Evolutionary conservation across 805 yeast species (phyloP).

Genomic region (Candida vartiovaarae): DNA sequence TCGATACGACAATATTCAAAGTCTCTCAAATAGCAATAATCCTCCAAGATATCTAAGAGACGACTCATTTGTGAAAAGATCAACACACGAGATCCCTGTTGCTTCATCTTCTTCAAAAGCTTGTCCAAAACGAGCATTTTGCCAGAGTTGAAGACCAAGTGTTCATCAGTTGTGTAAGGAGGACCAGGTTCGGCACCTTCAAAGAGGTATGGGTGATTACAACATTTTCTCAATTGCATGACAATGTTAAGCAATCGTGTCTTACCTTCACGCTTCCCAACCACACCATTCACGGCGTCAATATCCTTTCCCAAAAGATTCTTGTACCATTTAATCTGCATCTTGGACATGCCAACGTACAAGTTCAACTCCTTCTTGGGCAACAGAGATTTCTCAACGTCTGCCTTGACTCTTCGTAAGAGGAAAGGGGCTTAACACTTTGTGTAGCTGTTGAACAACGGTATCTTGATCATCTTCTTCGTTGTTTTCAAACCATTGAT

Average conservation of each 20-base stretch:
- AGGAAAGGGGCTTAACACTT: slow-evolving; percentile 81
- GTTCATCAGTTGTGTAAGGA: slow-evolving; percentile 94
- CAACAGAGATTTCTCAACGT: slow-evolving; percentile 82
- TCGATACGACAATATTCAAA: slow-evolving; percentile 88
- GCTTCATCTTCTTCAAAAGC: slow-evolving; percentile 60
- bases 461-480: slow-evolving; percentile 62
- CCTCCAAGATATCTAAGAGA: slow-evolving; percentile 82
- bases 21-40: slow-evolving; percentile 79
- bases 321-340: slow-evolving; percentile 92
- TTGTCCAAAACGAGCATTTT: slow-evolving; percentile 87
- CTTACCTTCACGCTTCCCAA: slow-evolving; percentile 90
- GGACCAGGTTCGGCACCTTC: slow-evolving; percentile 99
- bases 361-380: slow-evolving; percentile 89
- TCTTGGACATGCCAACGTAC: slow-evolving; percentile 90
- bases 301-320: slow-evolving; percentile 85
- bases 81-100: slow-evolving; percentile 80
- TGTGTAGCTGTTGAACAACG: slow-evolving; percentile 83
- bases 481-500: slow-evolving; percentile 78
- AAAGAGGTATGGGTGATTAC: slow-evolving; percentile 93
- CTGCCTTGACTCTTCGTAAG: slow-evolving; percentile 83
- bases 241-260: slow-evolving; percentile 88
- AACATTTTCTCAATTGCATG: slow-evolving; percentile 94
- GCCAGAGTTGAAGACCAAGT: slow-evolving; percentile 82
- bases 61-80: slow-evolving; percentile 94
- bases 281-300: slow-evolving; percentile 93